A percentile compares a stretch with the other conserved stretches of the same genome.
Evolutionary conservation across 2,329 filamentous ascomycete genomes (phyloP).

Genomic region (Fusarium nurragi): DNA sequence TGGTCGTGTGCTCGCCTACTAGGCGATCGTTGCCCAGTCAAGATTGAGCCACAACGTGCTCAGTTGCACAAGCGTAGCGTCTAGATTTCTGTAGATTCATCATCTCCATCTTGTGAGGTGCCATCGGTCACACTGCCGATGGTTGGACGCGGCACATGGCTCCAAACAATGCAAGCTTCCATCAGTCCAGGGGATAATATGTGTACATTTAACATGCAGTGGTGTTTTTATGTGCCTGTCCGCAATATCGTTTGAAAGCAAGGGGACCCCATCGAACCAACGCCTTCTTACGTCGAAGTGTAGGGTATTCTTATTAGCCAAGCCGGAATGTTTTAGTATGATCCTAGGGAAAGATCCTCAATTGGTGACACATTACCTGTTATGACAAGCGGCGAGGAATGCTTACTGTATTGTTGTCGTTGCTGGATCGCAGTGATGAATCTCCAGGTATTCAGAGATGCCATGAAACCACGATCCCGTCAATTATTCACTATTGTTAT

Average conservation of each 20-base stretch:
- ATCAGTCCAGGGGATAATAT: background rate
- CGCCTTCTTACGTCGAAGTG: background rate
- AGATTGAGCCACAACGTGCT: conserved; percentile 27
- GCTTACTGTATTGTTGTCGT: no score
- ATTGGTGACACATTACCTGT: background rate
- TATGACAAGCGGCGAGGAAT: background rate
- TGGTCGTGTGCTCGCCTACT: conserved; percentile 11
- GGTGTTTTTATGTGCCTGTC: background rate
- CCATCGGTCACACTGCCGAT: conserved; percentile 27
- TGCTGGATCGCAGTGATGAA: background rate
- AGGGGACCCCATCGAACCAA: background rate
- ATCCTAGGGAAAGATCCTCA: background rate
- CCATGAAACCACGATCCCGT: background rate
- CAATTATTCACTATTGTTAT: background rate
- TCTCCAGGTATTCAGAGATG: background rate
- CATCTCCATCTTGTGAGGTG: conserved; percentile 19
- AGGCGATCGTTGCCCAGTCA: conserved; percentile 30
- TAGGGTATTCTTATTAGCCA: conserved; percentile 16
- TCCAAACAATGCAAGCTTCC: conserved; percentile 28
- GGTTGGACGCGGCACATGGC: conserved; percentile 24
- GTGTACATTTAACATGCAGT: background rate
- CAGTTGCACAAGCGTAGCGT: conserved; percentile 34
- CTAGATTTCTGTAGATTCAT: conserved; percentile 29
- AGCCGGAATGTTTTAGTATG: background rate
- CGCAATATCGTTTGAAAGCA: background rate